Percentiles rank a stretch among this genome's conserved stretches.
Evolutionary conservation across 495 filamentous ascomycete genomes (phyloP).

Genomic region (Cercophora scortea): DNA sequence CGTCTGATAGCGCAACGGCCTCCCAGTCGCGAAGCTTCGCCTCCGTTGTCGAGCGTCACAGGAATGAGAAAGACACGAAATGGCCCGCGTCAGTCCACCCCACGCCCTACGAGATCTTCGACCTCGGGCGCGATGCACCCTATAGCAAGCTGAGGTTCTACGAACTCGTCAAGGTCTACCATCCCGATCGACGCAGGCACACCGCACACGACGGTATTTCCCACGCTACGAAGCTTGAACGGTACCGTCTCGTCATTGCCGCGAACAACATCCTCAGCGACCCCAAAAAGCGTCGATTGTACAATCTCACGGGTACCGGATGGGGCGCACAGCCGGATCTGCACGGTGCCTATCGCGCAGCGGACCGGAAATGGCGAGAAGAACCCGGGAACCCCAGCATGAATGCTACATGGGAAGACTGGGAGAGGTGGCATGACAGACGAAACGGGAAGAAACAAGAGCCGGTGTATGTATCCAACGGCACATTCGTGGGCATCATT

Average conservation of each 20-base stretch:
- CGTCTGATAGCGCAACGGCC: background rate
- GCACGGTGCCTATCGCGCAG: slow-evolving; percentile 26
- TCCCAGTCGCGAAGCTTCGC: slow-evolving; percentile 10
- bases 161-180: slow-evolving; percentile 89
- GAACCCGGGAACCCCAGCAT: slow-evolving; percentile 50
- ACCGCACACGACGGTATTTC: slow-evolving; percentile 37
- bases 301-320: slow-evolving; percentile 73
- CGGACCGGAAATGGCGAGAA: slow-evolving; percentile 41
- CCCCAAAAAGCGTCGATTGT: slow-evolving; percentile 64
- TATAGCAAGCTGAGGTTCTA: slow-evolving; percentile 83
- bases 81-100: slow-evolving; percentile 43
- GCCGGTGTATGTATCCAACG: slow-evolving; percentile 64
- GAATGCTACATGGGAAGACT: slow-evolving; percentile 98
- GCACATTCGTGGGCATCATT: slow-evolving; percentile 63
- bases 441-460: slow-evolving; percentile 43
- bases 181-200: slow-evolving; percentile 66
- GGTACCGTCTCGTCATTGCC: slow-evolving; percentile 78
- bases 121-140: slow-evolving; percentile 48
- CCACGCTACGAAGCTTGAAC: slow-evolving; percentile 59
- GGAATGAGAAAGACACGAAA: slow-evolving; percentile 11
- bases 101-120: slow-evolving; percentile 91
- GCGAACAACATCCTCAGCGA: slow-evolving; percentile 90
- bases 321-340: slow-evolving; percentile 51
- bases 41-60: slow-evolving; percentile 8
- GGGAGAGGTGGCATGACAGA: slow-evolving; percentile 77